Evolutionary conservation across 768 basidiomycete genomes (phyloP), one percentile per base, ranked within the genome.

Genomic region (Hydnomerulius pinastri): DNA sequence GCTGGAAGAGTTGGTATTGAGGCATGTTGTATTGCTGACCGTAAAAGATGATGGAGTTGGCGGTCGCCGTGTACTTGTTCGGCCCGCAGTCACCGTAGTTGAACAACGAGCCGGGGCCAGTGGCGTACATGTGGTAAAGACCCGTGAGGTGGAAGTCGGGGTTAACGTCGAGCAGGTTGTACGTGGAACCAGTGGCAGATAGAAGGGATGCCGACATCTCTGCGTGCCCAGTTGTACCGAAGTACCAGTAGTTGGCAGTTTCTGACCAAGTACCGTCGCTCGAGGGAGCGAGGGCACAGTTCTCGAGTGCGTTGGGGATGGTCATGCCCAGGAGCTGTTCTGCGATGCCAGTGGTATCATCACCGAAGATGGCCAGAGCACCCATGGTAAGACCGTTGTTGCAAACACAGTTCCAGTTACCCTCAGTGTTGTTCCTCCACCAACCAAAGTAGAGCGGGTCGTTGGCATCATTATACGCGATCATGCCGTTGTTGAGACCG

Each of bases 391-490:
- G 73, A 50, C 97, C 97, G 40, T 82, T 81, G 67, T 98, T 98
- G 75, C 87, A 93, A 49, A 92, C 91, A 67, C 96, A 98, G 68
- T 99, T 99, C 97, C 97, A 99, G 77, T 98, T 99, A 17, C 96
- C 96, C 53, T 77, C 78, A 39, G 81, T 80, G 54, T 74, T 78
- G 43, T 57, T 77, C 44, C 70, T 78, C 94, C 94, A 97, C 94
- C 94, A 97, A 41, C 86, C 86, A 44, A 73, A 77, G 47, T 12
- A 54, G 2, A 38, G 24, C 12, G 69, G 61, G 35, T 70, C 70
- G 24, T 64, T 54, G 37, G 73, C 61, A 46, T 68, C 64, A 21
- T 74, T 73, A 56, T 77, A 86, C 2, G 81, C 82, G 18, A 59
- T 56, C 35, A 82, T 56, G 57, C 94, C 95, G 36, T 75, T 81